Percentiles rank a stretch among this genome's conserved stretches.
Evolutionary conservation across 495 filamentous ascomycete species (phyloP).

Genomic region (Bathelium albidoporum): DNA sequence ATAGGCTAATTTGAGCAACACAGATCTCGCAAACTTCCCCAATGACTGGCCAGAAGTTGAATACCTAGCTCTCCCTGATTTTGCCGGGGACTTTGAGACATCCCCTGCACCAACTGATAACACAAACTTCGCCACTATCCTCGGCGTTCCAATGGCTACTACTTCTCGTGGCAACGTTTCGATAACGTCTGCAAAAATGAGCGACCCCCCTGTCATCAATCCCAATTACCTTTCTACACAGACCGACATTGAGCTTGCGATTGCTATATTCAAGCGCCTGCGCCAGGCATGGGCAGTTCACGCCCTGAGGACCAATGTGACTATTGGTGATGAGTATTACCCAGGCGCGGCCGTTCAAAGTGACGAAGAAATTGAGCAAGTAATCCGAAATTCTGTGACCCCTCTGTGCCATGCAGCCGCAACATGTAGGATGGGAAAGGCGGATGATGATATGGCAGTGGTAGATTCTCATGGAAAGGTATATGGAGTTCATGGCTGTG

Average conservation of each 20-base stretch:
- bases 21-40: constrained; percentile 35
- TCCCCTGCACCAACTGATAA: constrained; percentile 11
- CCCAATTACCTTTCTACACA: constrained; percentile 42
- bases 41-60: constrained; percentile 51
- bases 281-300: constrained; percentile 36
- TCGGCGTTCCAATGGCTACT: constrained; percentile 34
- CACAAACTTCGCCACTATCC: constrained; percentile 26
- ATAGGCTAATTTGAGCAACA: neutral
- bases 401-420: constrained; percentile 43
- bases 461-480: too few species aligned
- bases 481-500: too few species aligned
- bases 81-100: constrained; percentile 17
- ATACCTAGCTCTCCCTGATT: constrained; percentile 29
- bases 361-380: constrained; percentile 42
- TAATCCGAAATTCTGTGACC: constrained; percentile 30
- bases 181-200: constrained; percentile 33
- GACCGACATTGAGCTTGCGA: constrained; percentile 40
- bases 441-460: constrained; percentile 12
- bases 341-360: constrained; percentile 39
- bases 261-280: constrained; percentile 40
- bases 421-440: constrained; percentile 35
- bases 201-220: constrained; percentile 42
- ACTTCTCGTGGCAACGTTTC: constrained; percentile 45
- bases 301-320: constrained; percentile 31
- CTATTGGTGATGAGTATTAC: constrained; percentile 34